A percentile compares a stretch with the other conserved stretches of the same genome.
Evolutionary conservation across 768 basidiomycete genomes (phyloP).

Genomic region (Pleurotus giganteus): DNA sequence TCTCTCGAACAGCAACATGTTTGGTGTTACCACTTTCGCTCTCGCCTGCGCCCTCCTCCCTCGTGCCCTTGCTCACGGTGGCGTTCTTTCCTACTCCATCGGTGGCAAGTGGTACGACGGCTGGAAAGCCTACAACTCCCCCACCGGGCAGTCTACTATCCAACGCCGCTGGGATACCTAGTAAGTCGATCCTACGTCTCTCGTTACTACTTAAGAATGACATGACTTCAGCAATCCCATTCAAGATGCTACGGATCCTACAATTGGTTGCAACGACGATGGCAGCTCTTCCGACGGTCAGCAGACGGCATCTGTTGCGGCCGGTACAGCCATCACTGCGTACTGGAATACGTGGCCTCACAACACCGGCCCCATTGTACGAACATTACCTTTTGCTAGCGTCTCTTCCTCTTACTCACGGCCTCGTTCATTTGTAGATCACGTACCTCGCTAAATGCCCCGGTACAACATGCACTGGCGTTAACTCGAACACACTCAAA

Average conservation of each 20-base stretch:
- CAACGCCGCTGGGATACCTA: conserved; percentile 43
- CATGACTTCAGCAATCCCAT: not conserved
- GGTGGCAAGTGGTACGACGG: conserved; percentile 31
- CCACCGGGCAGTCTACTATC: conserved; percentile 38
- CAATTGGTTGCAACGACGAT: conserved; percentile 35
- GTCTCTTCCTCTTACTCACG: not conserved
- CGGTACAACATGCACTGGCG: conserved; percentile 26
- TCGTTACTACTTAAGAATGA: not conserved
- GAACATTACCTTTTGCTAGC: not conserved
- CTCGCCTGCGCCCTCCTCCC: conserved; percentile 26
- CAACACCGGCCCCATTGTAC: conserved; percentile 40
- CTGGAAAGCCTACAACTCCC: conserved; percentile 34
- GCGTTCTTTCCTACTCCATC: conserved; percentile 39
- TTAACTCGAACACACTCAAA: conserved; percentile 27
- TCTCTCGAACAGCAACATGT: not conserved
- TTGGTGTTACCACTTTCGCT: conserved; percentile 10
- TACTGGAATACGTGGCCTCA: conserved; percentile 40
- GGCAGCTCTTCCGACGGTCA: conserved; percentile 28
- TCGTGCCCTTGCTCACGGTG: conserved; percentile 40
- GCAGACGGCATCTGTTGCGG: conserved; percentile 31
- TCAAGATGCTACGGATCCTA: conserved; percentile 4
- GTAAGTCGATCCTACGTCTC: conserved; percentile 23
- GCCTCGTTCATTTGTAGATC: conserved; percentile 16
- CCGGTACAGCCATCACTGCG: conserved; percentile 30
- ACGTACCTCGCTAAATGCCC: conserved; percentile 36